Base-by-base conservation (phyloP, 1,284 basidiomycete species). In the Grifola frondosa region DNA sequence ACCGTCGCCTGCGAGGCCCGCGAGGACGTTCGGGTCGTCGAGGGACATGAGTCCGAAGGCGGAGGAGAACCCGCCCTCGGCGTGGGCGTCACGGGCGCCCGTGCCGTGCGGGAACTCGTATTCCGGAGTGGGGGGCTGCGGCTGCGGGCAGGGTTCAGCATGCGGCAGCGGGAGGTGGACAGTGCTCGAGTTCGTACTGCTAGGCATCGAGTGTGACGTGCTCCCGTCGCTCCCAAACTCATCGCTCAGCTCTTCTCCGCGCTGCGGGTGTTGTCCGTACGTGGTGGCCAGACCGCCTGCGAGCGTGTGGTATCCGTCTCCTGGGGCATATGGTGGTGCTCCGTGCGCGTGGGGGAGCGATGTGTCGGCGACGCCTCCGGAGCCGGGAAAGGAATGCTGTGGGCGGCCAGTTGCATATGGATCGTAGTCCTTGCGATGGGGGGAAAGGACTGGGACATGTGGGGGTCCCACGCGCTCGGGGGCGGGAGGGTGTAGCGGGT, bases 21-120 rank as follows among this genome's bases (percentile, higher is more conserved):
- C 80, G 23, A 85, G 67, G 8, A 81, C 78, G 44, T 74, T 74
- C 3, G 79, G 77, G 55, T 87, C 84, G 46, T 86, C 84, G 37
- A 88, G 70, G 17, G 76, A 78, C 81, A 88, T 78, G 40, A 82
- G 70, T 6, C 82, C 84, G 58, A 88, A 86, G 2, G 80, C 80
- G 32, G 72, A 76, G 3, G 78, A 81, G 58, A 88, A 80, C 4
- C 77, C 75, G 31, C 70, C 73, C 49, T 74, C 61, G 28, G 55
- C 54, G 30, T 53, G 46, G 2, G 49, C 56, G 9, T 53, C 46
- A 22, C 53, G 50, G 7, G 36, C 51, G 20, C 36, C 31, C 19
- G 24, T 31, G n/a, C 44, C 44, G 29, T 43, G 40, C 37, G 42
- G 46, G 23, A 40, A 30, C 22, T 33, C 36, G 24, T 50, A 44